phyloP scores from a whole-genome alignment of 2,329 filamentous ascomycete genomes.

The Colletotrichum kahawae region DNA sequence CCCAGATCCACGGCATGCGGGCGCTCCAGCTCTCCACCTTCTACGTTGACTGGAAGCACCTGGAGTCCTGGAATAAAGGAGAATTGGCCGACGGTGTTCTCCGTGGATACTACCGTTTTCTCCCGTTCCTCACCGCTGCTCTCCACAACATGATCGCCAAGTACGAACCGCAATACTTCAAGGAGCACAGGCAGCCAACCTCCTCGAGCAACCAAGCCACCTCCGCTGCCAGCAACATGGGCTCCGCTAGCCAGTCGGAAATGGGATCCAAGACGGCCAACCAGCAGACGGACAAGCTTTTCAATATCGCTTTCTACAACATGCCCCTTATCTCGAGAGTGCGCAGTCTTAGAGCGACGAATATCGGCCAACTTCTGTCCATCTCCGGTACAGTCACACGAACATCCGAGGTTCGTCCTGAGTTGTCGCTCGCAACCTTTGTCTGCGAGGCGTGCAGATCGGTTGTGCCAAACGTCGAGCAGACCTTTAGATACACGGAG shows the following conservation, averaged over 20 bases:
- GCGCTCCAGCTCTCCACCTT: constrained; percentile 80
- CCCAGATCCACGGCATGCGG: constrained; percentile 80
- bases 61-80: constrained; percentile 77
- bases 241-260: constrained; percentile 68
- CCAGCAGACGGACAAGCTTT: constrained; percentile 96
- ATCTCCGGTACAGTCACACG: constrained; percentile 97
- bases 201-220: constrained; percentile 75
- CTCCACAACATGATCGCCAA: constrained; percentile 94
- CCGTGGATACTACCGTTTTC: constrained; percentile 91
- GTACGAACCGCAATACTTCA: constrained; percentile 92
- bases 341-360: constrained; percentile 82
- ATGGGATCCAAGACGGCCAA: constrained; percentile 79
- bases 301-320: constrained; percentile 92
- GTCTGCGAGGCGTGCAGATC: constrained; percentile 87
- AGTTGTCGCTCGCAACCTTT: constrained; percentile 91
- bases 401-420: constrained; percentile 95
- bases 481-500: constrained; percentile 97
- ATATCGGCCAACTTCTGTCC: constrained; percentile 91
- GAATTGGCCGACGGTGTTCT: constrained; percentile 86
- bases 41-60: constrained; percentile 86
- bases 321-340: constrained; percentile 86
- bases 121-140: constrained; percentile 87
- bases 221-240: constrained; percentile 67
- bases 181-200: constrained; percentile 86
- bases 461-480: constrained; percentile 88